Evolutionary conservation across 208 protist species (phyloP), one percentile per base, ranked within the genome.

Genomic region (Leishmania arabica): DNA sequence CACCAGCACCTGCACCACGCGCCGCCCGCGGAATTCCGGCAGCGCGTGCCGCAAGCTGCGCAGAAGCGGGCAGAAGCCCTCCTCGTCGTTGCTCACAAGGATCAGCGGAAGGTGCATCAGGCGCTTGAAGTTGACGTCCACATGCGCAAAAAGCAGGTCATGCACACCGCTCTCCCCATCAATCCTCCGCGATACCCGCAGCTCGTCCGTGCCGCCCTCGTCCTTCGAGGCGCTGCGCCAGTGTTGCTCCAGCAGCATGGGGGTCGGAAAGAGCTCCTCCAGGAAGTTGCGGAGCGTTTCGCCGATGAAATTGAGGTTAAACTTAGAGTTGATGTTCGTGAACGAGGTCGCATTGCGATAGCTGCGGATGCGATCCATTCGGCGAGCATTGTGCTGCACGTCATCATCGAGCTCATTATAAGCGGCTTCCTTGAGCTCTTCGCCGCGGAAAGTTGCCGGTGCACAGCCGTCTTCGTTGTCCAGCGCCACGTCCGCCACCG

Each of bases 401-500:
- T 81, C 70, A 62, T 81, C 56, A 51, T 47, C 40, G 45, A 81
- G 77, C 42, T 81, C 70, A 47, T 81, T 40, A 71, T 81, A 81
- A n/a, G 68, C 70, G 27, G 68, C 54, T 51, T 70, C 7, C 24
- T 76, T 42, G 24, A 62, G 56, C 24, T 21, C 78, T 27, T 81
- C 78, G 1, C 45, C 60, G 9, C 72, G 19, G 69, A 72, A 77
- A 47, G 70, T 81, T 2, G 78, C 78, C 13, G 78, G 78, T 2
- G 78, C 78, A 27, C 78, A 81, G 78, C 78, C 78, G 70, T 81
- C 78, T 31, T 81, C 78, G 70, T 81, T 81, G 78, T 81, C 78
- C 56, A 81, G 78, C 65, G 45, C 78, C 42, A 81, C 70, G 24
- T 81, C 78, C 70, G 77, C 78, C 47, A 68, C 70, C 53, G 78